These are phyloP conservation scores for Coprinellus aureogranulatus DNA, from an alignment of 768 basidiomycete species.

Conservation along the genomic window DNA sequence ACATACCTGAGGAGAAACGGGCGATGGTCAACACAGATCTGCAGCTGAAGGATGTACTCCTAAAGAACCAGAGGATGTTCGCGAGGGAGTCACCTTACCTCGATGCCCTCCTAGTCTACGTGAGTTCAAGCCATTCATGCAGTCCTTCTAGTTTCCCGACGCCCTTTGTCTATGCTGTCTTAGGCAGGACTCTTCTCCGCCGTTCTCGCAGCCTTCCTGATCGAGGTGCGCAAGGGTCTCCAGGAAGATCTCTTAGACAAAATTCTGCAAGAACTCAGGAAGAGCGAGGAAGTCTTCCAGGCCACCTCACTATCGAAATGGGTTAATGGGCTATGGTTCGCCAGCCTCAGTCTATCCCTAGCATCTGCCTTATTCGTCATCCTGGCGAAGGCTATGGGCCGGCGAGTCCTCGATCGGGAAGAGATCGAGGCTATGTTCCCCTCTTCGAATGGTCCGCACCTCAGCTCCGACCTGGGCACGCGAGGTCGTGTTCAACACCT, in stretches of 20 bases:
- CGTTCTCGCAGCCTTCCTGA: constrained; percentile 35
- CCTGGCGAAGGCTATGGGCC: constrained; percentile 4
- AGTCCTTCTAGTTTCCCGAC: background rate
- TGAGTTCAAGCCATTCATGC: constrained; percentile 13
- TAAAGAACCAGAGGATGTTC: background rate
- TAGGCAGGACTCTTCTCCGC: constrained; percentile 44
- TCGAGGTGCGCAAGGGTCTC: constrained; percentile 33
- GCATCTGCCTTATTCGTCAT: constrained; percentile 2
- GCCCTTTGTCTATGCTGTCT: background rate
- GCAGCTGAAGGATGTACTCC: background rate
- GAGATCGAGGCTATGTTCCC: background rate
- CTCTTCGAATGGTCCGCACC: background rate
- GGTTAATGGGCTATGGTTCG: constrained; percentile 1
- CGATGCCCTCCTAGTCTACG: constrained; percentile 32
- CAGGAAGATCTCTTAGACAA: constrained; percentile 25
- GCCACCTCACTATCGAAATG: background rate
- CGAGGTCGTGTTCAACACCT: background rate
- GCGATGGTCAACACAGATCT: background rate
- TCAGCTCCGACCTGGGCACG: background rate
- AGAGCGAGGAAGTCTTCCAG: background rate
- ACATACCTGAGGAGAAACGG: background rate
- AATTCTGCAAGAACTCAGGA: constrained; percentile 24
- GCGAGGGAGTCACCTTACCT: constrained; percentile 7
- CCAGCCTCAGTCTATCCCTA: background rate
- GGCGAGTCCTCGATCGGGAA: background rate